Conservation (phyloP, 495 filamentous ascomycete genomes). For the Penicillium paxilli region DNA sequence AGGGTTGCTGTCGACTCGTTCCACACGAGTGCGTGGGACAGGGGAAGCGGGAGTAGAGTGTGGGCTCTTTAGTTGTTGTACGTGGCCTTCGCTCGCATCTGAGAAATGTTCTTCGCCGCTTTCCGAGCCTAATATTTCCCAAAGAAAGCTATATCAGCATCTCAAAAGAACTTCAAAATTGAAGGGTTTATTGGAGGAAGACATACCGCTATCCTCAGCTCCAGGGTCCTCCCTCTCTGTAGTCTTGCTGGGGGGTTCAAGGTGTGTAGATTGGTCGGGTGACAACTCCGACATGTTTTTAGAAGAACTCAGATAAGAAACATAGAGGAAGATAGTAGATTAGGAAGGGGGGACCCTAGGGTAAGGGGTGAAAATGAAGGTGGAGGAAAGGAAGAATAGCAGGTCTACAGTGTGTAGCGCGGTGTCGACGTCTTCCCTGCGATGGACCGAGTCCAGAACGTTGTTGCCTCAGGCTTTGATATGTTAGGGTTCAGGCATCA, state of each 20-base stretch:
- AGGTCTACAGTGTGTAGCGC: constrained; percentile 20
- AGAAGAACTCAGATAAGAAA: constrained; percentile 15
- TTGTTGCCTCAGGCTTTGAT: constrained; percentile 35
- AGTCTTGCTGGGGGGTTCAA: constrained; percentile 67
- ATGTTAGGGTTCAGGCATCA: too few relatives aligned
- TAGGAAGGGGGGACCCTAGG: constrained; percentile 11
- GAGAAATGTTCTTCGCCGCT: constrained; percentile 87
- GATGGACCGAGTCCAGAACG: constrained; percentile 42
- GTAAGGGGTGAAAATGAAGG: not conserved
- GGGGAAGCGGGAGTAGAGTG: constrained; percentile 49
- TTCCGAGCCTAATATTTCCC: constrained; percentile 63
- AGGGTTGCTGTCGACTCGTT: constrained; percentile 58
- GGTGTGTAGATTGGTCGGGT: constrained; percentile 40
- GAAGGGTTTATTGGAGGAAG: constrained; percentile 4
- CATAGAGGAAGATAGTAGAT: constrained; percentile 17
- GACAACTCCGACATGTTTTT: constrained; percentile 42
- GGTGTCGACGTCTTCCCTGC: constrained; percentile 34
- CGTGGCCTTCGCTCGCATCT: constrained; percentile 75
- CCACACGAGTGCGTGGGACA: constrained; percentile 62
- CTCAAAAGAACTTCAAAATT: too few relatives aligned
- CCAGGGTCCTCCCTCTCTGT: constrained; percentile 72
- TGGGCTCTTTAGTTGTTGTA: constrained; percentile 31
- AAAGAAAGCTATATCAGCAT: too few relatives aligned
- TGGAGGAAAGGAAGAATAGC: not conserved
- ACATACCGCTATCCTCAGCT: constrained; percentile 77